Evolutionary conservation across 768 basidiomycete species (phyloP), one percentile per base, ranked within the genome.

Genomic region (Tephrocybe sp.): DNA sequence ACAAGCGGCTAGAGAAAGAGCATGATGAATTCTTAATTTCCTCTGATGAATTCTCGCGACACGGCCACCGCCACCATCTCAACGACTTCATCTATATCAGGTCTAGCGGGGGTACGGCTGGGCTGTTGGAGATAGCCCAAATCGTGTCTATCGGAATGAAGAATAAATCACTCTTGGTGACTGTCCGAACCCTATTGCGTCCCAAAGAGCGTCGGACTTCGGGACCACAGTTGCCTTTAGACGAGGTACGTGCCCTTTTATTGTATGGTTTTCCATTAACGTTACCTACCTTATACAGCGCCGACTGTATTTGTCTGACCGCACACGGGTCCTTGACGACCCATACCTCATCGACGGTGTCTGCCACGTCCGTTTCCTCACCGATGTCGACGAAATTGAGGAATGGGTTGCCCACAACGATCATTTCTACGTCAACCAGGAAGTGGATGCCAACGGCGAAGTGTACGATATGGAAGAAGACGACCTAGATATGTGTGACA

Each of bases 11-110:
- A 40, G 47, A 62, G 22, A 58, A 69, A 3, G 46, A 58, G 5
- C 38, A 56, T 4, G 43, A 59, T 9, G 50, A 56, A 13, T 57
- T 72, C 26, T 58, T 64, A 12, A 54, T 59, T 9, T 60, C 65
- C 30, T 60, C 63, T 0, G 65, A 65, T 35, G 76, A 74, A 5
- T 67, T 76, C 22, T 58, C 72, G 2, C 67, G 74, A 12, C 60
- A 70, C 34, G 78, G 78, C 3, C 60, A 70, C 9, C 53, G 60
- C 0, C 89, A 82, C 59, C 88, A 89, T 56, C 45, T 68, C 8
- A 42, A 74, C 37, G 88, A 89, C 53, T 87, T 80, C 52, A 73
- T 87, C 9, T 89, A 86, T 58, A 44, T 86, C 31, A 72, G 69
- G 32, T 66, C 67, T 13, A 52, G 64, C 2, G 43, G 30, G 28